Base-by-base conservation (phyloP, 1,139 yeast species). In the Hemisphaericaspora xylofermentans region DNA sequence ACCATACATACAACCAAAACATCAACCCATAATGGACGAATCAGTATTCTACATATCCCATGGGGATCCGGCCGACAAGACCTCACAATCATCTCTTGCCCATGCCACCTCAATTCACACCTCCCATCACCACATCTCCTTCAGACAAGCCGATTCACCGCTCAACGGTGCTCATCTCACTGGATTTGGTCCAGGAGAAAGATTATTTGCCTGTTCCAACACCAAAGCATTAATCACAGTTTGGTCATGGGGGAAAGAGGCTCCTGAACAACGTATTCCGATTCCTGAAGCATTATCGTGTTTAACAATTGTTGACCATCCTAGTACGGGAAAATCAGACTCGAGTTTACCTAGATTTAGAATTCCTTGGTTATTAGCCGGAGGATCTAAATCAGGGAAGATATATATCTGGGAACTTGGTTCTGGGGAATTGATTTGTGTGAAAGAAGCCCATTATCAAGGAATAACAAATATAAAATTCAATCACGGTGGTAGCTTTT, bases 361-460 rank as follows among this genome's bases (percentile, higher is more conserved):
- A 47, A 58, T 75, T 35, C 85, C 86, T 12, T 88, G 88, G 80
- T 64, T 91, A 30, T 74, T 84, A 9, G 84, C 79, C 3, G 95
- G 87, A 48, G 88, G 89, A 40, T 73, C 93, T 39, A 60, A 70
- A 44, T 57, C 83, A 13, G 98, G 98, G 12, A 78, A 83, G 53
- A 52, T 93, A 17, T 86, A 85, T 56, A 61, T 91, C 3, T 93
- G 98, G 98, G 96, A 88, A 52, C 56, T 88, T 40, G 61, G 74
- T n/a, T 83, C 94, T 3, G 97, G 98, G 1, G 67, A 80, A 36
- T 68, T 93, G 43, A 54, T 91, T 28, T 73, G 79, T 46, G 93
- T 82, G 8, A 80, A 80, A 53, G 93, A 88, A 39, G 84, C 88
- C 1, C 98, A 93, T 64, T 93, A 88, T 61, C 97, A 91, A 61